These are phyloP conservation scores for Calocera viscosa DNA, from an alignment of 768 basidiomycete genomes.

Conservation along the genomic window DNA sequence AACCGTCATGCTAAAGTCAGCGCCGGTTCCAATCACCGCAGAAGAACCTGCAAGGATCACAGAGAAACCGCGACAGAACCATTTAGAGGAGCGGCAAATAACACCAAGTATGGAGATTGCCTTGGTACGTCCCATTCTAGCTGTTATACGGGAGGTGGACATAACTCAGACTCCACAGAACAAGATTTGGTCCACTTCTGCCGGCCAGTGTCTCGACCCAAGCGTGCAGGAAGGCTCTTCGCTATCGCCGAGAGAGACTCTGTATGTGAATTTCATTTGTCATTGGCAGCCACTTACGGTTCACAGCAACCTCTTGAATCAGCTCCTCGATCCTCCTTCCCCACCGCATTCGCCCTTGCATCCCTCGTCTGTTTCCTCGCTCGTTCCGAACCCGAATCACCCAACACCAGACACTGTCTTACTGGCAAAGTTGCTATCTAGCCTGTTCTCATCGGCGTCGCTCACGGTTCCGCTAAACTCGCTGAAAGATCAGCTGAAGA, in stretches of 20 bases:
- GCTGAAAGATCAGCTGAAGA: constrained; percentile 3
- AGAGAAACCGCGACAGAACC: background rate
- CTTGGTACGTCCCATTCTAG: background rate
- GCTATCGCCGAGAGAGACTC: background rate
- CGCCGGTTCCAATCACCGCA: background rate
- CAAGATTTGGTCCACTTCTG: constrained; percentile 5
- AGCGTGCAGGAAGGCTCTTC: background rate
- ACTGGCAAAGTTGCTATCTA: background rate
- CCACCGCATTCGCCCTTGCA: background rate
- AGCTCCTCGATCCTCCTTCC: background rate
- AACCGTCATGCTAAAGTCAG: background rate
- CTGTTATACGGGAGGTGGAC: background rate
- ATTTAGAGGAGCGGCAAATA: background rate
- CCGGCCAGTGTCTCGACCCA: background rate
- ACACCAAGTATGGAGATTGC: background rate
- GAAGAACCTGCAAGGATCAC: background rate
- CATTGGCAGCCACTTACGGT: background rate
- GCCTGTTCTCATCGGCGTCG: background rate
- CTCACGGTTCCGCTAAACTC: constrained; percentile 2
- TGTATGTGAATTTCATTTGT: background rate
- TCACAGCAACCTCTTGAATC: background rate
- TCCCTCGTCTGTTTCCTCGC: background rate
- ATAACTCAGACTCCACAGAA: background rate
- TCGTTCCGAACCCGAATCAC: background rate
- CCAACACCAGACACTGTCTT: background rate